phyloP scores from a whole-genome alignment of 345 rosid genomes.

The Camelina hispida region DNA sequence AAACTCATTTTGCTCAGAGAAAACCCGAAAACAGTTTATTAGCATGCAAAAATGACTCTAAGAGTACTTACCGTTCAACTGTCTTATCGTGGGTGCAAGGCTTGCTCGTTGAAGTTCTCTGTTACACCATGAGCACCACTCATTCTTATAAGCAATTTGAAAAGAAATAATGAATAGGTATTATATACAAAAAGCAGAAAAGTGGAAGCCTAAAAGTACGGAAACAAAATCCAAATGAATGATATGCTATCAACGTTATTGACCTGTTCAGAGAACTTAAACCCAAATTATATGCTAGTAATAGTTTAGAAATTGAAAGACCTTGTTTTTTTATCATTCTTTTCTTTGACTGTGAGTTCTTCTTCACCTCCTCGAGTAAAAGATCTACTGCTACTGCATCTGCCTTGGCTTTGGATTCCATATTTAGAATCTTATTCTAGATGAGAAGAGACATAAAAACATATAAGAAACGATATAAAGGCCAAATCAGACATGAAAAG shows the following conservation, averaged over 20 bases:
- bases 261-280: no score
- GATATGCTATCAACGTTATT: neutral
- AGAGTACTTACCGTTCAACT: slow-evolving; percentile 31
- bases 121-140: slow-evolving; percentile 24
- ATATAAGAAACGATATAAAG: neutral
- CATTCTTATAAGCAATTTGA: neutral
- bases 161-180: neutral
- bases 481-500: neutral
- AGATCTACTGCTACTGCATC: slow-evolving; percentile 20
- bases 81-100: neutral
- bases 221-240: neutral
- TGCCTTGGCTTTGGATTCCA: neutral
- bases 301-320: slow-evolving; percentile 6
- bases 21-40: slow-evolving; percentile 8
- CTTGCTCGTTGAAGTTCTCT: slow-evolving; percentile 29
- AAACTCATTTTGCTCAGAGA: slow-evolving; percentile 23
- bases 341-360: slow-evolving; percentile 16
- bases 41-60: neutral
- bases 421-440: neutral
- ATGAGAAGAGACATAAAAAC: neutral
- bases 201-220: neutral
- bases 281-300: no score
- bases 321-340: slow-evolving; percentile 25
- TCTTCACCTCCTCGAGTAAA: slow-evolving; percentile 8
- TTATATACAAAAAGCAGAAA: neutral